phyloP scores from a whole-genome alignment of 495 filamentous ascomycete species.

The Terfezia boudieri region DNA sequence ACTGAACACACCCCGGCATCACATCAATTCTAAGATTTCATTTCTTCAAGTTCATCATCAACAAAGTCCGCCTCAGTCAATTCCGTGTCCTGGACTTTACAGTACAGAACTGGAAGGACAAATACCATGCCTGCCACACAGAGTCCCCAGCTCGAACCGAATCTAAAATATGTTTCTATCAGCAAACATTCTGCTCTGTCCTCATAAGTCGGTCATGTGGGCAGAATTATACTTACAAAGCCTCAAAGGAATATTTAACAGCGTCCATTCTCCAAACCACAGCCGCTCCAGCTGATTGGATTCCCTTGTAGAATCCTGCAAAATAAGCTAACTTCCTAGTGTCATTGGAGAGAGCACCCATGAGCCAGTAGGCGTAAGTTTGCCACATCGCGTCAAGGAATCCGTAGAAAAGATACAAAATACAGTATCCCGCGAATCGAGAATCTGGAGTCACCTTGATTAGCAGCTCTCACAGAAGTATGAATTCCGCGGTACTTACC shows the following conservation, averaged over 20 bases:
- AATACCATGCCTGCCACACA: constrained; percentile 15
- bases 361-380: constrained; percentile 25
- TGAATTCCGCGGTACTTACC: constrained; percentile 1
- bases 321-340: constrained; percentile 80
- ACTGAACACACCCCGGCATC: not conserved
- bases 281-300: constrained; percentile 84
- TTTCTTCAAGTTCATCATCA: not conserved
- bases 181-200: not conserved
- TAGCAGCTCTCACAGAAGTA: not conserved
- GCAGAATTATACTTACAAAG: constrained; percentile 23
- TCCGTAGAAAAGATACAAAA: constrained; percentile 85
- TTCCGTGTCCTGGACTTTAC: constrained; percentile 15
- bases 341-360: constrained; percentile 83
- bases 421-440: constrained; percentile 60
- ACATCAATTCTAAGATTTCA: not conserved
- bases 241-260: constrained; percentile 37
- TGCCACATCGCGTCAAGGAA: constrained; percentile 46
- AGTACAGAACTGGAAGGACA: constrained; percentile 16
- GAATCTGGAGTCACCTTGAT: constrained; percentile 14
- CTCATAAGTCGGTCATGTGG: not conserved
- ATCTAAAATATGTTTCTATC: constrained; percentile 5
- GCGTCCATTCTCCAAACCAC: constrained; percentile 65
- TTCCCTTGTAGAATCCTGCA: constrained; percentile 89
- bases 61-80: constrained; percentile 15
- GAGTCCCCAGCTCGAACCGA: constrained; percentile 17